These are phyloP conservation scores for Petunia axillaris DNA, from an alignment of 257 asterid genomes.

Conservation along the genomic window DNA sequence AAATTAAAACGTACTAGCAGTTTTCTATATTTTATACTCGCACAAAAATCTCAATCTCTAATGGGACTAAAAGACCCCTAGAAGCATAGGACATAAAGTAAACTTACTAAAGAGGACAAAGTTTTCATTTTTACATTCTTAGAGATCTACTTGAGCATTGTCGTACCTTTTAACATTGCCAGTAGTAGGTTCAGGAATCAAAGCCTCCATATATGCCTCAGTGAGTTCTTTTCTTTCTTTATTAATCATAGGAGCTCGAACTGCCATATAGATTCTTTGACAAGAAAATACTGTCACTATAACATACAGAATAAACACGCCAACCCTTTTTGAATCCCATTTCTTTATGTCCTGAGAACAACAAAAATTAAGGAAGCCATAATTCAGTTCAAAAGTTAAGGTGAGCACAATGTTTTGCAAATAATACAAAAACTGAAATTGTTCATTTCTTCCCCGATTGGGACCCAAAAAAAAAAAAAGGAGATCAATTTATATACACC, in stretches of 20 bases:
- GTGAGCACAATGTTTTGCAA: background rate
- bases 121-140: background rate
- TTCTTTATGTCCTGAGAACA: conserved; percentile 69
- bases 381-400: background rate
- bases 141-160: conserved; percentile 20
- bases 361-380: conserved; percentile 1
- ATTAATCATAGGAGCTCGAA: conserved; percentile 75
- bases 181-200: conserved; percentile 94
- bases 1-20: too few relatives aligned
- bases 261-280: conserved; percentile 58
- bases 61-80: too few relatives aligned
- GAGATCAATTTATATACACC: too few relatives aligned
- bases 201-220: conserved; percentile 94
- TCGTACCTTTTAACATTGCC: conserved; percentile 71
- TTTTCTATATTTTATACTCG: too few relatives aligned
- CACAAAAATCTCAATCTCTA: too few relatives aligned
- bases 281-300: conserved; percentile 55
- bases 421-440: background rate
- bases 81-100: too few relatives aligned
- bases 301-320: conserved; percentile 65
- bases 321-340: conserved; percentile 82
- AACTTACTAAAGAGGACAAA: too few relatives aligned
- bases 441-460: background rate
- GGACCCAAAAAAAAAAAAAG: background rate
- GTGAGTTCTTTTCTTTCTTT: conserved; percentile 73